These are phyloP conservation scores for Rhipidocladum racemiflorum DNA, from an alignment of 176 grass and related monocot genomes.

Conservation along the genomic window DNA sequence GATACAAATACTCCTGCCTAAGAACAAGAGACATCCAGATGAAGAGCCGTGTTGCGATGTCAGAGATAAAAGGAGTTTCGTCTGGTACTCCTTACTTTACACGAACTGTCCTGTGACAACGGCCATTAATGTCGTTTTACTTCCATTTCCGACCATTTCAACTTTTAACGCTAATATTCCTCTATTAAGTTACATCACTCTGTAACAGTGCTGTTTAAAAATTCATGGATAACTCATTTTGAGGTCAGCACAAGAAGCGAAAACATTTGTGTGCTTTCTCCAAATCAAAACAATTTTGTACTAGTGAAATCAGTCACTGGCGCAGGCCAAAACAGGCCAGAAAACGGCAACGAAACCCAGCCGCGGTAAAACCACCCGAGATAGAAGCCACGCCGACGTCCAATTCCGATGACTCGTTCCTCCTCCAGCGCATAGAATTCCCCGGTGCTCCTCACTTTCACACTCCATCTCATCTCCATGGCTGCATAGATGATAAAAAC, in stretches of 20 bases:
- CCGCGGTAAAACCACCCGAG: slow-evolving; percentile 4
- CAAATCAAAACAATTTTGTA: neutral
- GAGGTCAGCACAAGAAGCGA: neutral
- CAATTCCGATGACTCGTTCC: neutral
- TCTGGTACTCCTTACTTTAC: neutral
- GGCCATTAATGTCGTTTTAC: neutral
- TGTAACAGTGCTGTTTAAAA: neutral
- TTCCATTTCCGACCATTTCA: too few species aligned
- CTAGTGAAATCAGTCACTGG: neutral
- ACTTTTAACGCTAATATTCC: neutral
- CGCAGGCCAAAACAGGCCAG: neutral
- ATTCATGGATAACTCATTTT: neutral
- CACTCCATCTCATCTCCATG: too few species aligned
- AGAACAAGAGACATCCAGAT: neutral
- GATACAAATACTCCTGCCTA: neutral
- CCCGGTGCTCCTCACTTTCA: slow-evolving; percentile 2
- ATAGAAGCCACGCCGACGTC: slow-evolving; percentile 28
- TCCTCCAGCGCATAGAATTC: neutral
- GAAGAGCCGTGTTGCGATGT: slow-evolving; percentile 15
- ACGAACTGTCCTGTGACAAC: neutral
- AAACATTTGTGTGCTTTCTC: neutral
- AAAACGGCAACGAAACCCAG: neutral
- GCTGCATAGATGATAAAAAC: neutral
- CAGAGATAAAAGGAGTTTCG: neutral
- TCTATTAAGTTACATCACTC: neutral